Conservation (phyloP, 2,329 filamentous ascomycete species). For the Clonostachys rosea region DNA sequence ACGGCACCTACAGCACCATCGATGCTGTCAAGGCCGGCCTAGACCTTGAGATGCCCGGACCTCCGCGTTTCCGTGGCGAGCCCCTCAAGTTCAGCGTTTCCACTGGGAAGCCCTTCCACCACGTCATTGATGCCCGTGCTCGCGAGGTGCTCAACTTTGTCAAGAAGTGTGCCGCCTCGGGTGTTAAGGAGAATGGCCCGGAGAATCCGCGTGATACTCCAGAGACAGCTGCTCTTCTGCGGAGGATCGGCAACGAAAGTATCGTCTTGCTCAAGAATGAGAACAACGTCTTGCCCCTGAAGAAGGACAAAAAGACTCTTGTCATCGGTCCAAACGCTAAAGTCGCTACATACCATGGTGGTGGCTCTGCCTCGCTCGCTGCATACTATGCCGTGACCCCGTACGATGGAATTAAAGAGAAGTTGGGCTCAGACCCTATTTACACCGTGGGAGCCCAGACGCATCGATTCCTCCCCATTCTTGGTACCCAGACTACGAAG, state of each 20-base stretch:
- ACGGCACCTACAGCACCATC: constrained; percentile 49
- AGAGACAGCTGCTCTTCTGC: constrained; percentile 58
- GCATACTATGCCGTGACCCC: constrained; percentile 68
- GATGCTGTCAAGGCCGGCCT: constrained; percentile 45
- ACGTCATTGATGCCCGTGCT: constrained; percentile 53
- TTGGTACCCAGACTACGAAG: constrained; percentile 47
- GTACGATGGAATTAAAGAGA: constrained; percentile 61
- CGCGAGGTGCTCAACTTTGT: constrained; percentile 54
- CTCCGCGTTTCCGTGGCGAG: constrained; percentile 44
- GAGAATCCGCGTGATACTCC: constrained; percentile 53
- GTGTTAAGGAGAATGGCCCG: constrained; percentile 33
- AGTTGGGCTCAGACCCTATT: constrained; percentile 33
- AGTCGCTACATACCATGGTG: constrained; percentile 54
- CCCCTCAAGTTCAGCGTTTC: constrained; percentile 45
- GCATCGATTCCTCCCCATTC: constrained; percentile 57
- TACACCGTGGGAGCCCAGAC: constrained; percentile 61
- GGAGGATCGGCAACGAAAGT: constrained; percentile 62
- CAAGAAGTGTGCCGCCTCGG: constrained; percentile 29
- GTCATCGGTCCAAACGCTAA: constrained; percentile 56
- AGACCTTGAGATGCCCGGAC: constrained; percentile 58
- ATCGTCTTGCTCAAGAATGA: constrained; percentile 74
- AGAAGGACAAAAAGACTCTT: constrained; percentile 55
- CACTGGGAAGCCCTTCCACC: constrained; percentile 50
- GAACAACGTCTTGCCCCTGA: constrained; percentile 55
- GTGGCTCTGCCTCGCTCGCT: constrained; percentile 56